These are phyloP conservation scores for Aspergillus quadrilineatus DNA, from an alignment of 2,329 filamentous ascomycete genomes.

Conservation along the genomic window DNA sequence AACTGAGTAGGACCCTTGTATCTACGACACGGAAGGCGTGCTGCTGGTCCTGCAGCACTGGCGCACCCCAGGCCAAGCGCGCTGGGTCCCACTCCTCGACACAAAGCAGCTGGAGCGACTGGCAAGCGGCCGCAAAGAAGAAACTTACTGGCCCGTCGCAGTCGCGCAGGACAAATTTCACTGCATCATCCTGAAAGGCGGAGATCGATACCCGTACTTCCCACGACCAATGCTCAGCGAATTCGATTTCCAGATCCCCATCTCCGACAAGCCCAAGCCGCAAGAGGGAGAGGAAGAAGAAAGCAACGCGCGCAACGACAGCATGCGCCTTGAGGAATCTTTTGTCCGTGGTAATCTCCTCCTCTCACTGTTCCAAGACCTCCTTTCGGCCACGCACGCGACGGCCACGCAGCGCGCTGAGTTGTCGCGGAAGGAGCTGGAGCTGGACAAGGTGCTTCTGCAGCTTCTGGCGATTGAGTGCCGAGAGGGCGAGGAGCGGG, in stretches of 20 bases:
- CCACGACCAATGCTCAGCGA: slow-evolving; percentile 85
- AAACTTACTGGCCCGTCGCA: slow-evolving; percentile 92
- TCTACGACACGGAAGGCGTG: slow-evolving; percentile 91
- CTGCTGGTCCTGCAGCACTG: slow-evolving; percentile 86
- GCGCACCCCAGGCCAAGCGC: slow-evolving; percentile 79
- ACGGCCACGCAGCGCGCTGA: slow-evolving; percentile 64
- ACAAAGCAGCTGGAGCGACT: slow-evolving; percentile 80
- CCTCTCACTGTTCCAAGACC: slow-evolving; percentile 72
- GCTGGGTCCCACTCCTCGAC: slow-evolving; percentile 90
- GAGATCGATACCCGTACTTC: slow-evolving; percentile 89
- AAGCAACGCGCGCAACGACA: slow-evolving; percentile 37
- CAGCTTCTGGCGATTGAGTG: slow-evolving; percentile 89
- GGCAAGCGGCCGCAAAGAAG: slow-evolving; percentile 78
- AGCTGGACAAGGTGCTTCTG: slow-evolving; percentile 85
- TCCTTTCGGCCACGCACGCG: slow-evolving; percentile 66
- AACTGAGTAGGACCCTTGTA: slow-evolving; percentile 73
- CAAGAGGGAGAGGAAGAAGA: slow-evolving; percentile 40
- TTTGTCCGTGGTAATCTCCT: slow-evolving; percentile 74
- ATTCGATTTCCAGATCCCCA: slow-evolving; percentile 85
- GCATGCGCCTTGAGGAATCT: slow-evolving; percentile 68
- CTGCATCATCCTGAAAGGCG: slow-evolving; percentile 97
- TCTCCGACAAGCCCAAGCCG: slow-evolving; percentile 56
- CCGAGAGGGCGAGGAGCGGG: slow-evolving; percentile 84
- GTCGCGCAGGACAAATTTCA: slow-evolving; percentile 91
- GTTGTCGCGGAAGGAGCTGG: slow-evolving; percentile 71